Conservation (phyloP, 768 basidiomycete species). For the Galerina sulciceps region DNA sequence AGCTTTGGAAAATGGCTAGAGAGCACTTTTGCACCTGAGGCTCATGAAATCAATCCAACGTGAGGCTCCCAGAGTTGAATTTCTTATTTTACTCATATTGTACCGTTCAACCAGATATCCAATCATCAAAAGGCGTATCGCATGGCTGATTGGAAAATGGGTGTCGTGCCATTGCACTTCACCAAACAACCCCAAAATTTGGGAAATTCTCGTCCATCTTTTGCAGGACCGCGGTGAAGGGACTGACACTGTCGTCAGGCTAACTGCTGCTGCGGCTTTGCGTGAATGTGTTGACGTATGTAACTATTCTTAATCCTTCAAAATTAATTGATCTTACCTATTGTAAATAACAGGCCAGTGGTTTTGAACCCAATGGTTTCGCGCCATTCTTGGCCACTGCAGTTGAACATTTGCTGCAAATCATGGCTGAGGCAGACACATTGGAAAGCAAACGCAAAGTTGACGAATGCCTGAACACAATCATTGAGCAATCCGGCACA, state of each 20-base stretch:
- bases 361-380: conserved; percentile 67
- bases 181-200: conserved; percentile 66
- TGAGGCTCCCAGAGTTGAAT: conserved; percentile 30
- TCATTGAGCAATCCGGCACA: conserved; percentile 62
- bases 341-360: conserved; percentile 50
- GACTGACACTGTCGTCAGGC: conserved; percentile 82
- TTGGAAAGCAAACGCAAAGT: conserved; percentile 79
- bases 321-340: conserved; percentile 10
- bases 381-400: conserved; percentile 66
- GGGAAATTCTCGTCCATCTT: conserved; percentile 82
- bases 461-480: conserved; percentile 66
- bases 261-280: conserved; percentile 82
- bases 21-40: conserved; percentile 62
- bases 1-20: conserved; percentile 75
- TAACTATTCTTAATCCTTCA: conserved; percentile 3
- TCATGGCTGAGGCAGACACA: conserved; percentile 76
- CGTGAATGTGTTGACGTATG: conserved; percentile 86
- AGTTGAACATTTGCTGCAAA: conserved; percentile 66
- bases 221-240: conserved; percentile 70
- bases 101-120: conserved; percentile 61
- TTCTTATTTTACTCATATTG: conserved; percentile 6
- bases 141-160: conserved; percentile 94
- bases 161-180: conserved; percentile 67
- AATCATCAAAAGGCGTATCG: conserved; percentile 92
- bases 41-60: conserved; percentile 61